Evolutionary conservation across 73 alveolate genomes (phyloP).

Genomic region (Blepharisma stoltei): DNA sequence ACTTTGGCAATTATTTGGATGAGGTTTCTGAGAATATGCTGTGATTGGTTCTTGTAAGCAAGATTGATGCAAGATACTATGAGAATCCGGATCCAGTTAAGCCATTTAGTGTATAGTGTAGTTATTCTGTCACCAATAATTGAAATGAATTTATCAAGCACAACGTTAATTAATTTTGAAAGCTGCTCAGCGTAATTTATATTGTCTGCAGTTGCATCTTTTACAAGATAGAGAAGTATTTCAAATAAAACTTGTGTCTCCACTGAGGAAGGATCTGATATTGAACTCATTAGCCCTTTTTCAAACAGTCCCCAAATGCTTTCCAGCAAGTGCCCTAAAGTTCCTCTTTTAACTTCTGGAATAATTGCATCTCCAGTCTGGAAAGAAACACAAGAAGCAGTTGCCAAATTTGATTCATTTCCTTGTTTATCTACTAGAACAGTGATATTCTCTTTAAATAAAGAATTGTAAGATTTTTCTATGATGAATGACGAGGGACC

Average conservation of each 20-base stretch:
- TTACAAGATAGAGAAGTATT: not conserved
- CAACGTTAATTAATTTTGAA: not conserved
- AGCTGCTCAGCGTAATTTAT: constrained; percentile 3
- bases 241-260: constrained; percentile 1
- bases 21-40: not conserved
- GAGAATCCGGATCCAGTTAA: not conserved
- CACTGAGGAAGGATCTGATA: constrained; percentile 4
- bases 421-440: not conserved
- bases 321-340: constrained; percentile 6
- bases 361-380: not conserved
- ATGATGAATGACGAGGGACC: not conserved
- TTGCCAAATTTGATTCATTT: not conserved
- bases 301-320: not conserved
- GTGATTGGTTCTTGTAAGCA: not conserved
- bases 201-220: not conserved
- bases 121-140: not conserved
- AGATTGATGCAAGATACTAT: not conserved
- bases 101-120: constrained; percentile 2
- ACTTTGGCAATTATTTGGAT: constrained; percentile 3
- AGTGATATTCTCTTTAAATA: not conserved
- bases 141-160: not conserved
- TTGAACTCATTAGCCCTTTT: not conserved
- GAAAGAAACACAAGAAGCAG: constrained; percentile 10
- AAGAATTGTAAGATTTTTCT: not conserved
- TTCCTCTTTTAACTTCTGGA: not conserved